Evolutionary conservation across 768 basidiomycete genomes (phyloP).

Genomic region (Lentinula edodes): DNA sequence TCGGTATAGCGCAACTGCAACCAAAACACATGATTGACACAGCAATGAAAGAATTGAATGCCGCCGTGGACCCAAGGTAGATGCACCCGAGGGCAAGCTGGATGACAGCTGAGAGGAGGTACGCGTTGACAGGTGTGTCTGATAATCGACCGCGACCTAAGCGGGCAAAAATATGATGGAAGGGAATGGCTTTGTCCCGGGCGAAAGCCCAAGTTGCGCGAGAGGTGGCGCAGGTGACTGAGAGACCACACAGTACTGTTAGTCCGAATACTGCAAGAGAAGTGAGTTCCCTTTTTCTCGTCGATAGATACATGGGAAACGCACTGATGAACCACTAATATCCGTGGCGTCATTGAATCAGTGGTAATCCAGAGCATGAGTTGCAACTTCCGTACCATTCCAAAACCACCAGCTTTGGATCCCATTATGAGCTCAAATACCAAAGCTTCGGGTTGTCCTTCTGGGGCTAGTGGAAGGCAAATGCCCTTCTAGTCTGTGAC

Average conservation of each 20-base stretch:
- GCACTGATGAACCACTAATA: constrained; percentile 36
- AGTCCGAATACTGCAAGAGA: constrained; percentile 42
- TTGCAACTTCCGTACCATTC: constrained; percentile 36
- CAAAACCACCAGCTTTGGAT: constrained; percentile 55
- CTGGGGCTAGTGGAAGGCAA: background rate
- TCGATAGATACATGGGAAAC: constrained; percentile 8
- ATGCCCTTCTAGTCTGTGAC: background rate
- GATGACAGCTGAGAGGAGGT: constrained; percentile 51
- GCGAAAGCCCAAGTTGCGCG: constrained; percentile 71
- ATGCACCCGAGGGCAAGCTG: constrained; percentile 59
- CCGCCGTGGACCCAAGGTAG: constrained; percentile 55
- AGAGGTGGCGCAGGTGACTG: constrained; percentile 61
- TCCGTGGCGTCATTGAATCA: background rate
- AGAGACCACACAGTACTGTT: constrained; percentile 59
- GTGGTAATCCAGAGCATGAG: background rate
- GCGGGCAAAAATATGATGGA: constrained; percentile 36
- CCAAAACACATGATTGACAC: constrained; percentile 64
- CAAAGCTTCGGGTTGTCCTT: constrained; percentile 56
- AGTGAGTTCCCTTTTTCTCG: constrained; percentile 6
- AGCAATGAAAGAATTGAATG: constrained; percentile 65
- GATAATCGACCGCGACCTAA: constrained; percentile 22
- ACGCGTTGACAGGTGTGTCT: constrained; percentile 54
- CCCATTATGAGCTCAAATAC: constrained; percentile 62
- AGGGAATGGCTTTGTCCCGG: constrained; percentile 60
- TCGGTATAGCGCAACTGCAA: constrained; percentile 56